phyloP scores from a whole-genome alignment of 176 grass and related monocot genomes.

The Triticum monococcum region DNA sequence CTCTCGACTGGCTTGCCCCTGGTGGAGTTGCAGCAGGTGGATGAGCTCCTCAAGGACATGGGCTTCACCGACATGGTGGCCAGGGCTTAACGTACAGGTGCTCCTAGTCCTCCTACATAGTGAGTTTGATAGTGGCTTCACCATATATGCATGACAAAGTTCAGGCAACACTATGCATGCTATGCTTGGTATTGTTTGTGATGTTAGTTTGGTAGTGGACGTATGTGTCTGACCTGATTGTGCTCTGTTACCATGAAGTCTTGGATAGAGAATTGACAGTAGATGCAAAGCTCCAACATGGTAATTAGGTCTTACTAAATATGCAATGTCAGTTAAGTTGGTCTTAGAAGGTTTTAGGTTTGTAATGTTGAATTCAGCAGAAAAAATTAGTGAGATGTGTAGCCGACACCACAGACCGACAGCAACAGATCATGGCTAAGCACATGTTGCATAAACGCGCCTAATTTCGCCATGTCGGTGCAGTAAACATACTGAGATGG shows the following conservation, averaged over 20 bases:
- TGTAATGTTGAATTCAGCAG: neutral
- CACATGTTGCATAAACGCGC: neutral
- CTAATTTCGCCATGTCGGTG: neutral
- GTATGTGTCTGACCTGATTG: neutral
- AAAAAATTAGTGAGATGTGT: neutral
- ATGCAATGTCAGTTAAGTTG: neutral
- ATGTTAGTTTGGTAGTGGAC: neutral
- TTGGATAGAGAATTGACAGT: neutral
- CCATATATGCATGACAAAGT: neutral
- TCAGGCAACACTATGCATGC: neutral
- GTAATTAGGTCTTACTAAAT: neutral
- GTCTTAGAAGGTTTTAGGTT: neutral
- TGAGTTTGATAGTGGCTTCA: neutral
- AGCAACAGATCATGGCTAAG: neutral
- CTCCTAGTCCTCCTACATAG: neutral
- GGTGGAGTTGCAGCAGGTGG: neutral
- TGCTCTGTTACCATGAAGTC: neutral
- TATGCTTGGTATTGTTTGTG: neutral
- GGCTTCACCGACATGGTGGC: neutral
- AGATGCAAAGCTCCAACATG: neutral
- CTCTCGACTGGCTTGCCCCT: neutral
- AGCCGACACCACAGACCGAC: neutral
- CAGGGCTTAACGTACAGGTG: neutral
- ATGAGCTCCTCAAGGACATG: neutral
- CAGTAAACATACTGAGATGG: neutral